phyloP scores from a whole-genome alignment of 2,329 filamentous ascomycete species.

The Trichoderma asperellum region DNA sequence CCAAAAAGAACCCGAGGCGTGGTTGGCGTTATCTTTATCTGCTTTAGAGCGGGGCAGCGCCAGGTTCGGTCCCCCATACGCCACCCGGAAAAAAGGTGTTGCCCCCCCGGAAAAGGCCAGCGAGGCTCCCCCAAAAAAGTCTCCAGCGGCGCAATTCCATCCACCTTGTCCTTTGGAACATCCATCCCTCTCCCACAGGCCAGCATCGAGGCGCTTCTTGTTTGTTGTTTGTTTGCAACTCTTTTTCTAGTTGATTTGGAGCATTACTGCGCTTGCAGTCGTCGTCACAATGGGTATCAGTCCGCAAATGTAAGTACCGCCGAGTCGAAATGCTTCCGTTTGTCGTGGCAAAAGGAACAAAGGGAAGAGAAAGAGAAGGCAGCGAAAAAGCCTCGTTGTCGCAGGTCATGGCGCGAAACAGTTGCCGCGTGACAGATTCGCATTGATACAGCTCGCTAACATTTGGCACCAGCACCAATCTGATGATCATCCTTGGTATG shows the following conservation, averaged over 20 bases:
- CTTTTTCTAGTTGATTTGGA: neutral
- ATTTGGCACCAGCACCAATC: slow-evolving; percentile 69
- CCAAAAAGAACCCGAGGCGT: slow-evolving; percentile 13
- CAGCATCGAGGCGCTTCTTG: slow-evolving; percentile 1
- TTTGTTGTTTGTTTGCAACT: neutral
- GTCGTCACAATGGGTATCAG: slow-evolving; percentile 63
- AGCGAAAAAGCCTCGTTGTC: slow-evolving; percentile 1
- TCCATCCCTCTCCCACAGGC: slow-evolving; percentile 1
- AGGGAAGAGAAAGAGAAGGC: neutral
- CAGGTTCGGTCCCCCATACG: neutral
- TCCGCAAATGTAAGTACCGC: slow-evolving; percentile 62
- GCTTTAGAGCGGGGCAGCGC: slow-evolving; percentile 16
- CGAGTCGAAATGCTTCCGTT: neutral
- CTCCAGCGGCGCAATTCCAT: neutral
- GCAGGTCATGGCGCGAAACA: neutral
- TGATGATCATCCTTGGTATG: slow-evolving; percentile 94
- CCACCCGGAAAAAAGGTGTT: slow-evolving; percentile 33
- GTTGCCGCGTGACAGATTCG: slow-evolving; percentile 17
- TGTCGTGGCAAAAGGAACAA: neutral
- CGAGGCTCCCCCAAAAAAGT: slow-evolving; percentile 24
- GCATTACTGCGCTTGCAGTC: slow-evolving; percentile 10
- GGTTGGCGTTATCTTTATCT: slow-evolving; percentile 9
- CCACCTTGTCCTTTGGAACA: neutral
- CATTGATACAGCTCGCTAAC: slow-evolving; percentile 32
- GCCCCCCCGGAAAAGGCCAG: slow-evolving; percentile 32